phyloP scores from a whole-genome alignment of 2,329 filamentous ascomycete species.

The Aspergillus pseudoterreus region DNA sequence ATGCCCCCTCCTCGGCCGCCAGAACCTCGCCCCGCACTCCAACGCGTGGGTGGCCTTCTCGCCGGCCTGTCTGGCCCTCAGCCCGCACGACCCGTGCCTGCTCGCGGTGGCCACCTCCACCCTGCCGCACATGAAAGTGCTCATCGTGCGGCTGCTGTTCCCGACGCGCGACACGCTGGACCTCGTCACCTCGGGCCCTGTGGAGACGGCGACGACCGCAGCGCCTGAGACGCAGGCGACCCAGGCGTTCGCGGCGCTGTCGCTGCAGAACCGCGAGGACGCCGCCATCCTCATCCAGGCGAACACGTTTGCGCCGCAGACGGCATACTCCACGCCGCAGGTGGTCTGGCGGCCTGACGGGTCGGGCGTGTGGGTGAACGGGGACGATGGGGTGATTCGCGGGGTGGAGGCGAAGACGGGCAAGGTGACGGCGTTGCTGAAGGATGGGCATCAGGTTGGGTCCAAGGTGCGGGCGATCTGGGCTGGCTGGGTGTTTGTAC shows the following conservation, averaged over 20 bases:
- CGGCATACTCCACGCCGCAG: conserved; percentile 60
- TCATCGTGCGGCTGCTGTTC: conserved; percentile 56
- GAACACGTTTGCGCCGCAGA: conserved; percentile 61
- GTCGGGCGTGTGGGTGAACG: conserved; percentile 61
- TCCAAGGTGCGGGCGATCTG: conserved; percentile 58
- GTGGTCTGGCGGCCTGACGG: conserved; percentile 61
- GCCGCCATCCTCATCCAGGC: conserved; percentile 58
- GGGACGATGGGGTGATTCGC: conserved; percentile 60
- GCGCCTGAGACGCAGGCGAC: conserved; percentile 45
- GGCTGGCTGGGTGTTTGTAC: conserved; percentile 44
- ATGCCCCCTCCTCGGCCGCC: conserved; percentile 49
- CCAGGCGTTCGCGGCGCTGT: conserved; percentile 50
- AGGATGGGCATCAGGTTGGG: conserved; percentile 52
- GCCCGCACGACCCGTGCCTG: conserved; percentile 52
- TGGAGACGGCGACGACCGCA: background rate
- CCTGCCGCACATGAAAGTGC: conserved; percentile 60
- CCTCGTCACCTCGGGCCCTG: conserved; percentile 10
- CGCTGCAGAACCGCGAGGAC: conserved; percentile 54
- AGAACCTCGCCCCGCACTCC: conserved; percentile 60
- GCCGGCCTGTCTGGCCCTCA: conserved; percentile 54
- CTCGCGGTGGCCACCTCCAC: conserved; percentile 59
- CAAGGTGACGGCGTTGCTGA: conserved; percentile 51
- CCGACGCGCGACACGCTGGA: conserved; percentile 31
- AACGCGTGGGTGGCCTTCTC: conserved; percentile 64
- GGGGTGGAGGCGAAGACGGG: conserved; percentile 58